These are phyloP conservation scores for Hylodesmum podocarpum DNA, from an alignment of 306 rosid genomes.

Conservation along the genomic window DNA sequence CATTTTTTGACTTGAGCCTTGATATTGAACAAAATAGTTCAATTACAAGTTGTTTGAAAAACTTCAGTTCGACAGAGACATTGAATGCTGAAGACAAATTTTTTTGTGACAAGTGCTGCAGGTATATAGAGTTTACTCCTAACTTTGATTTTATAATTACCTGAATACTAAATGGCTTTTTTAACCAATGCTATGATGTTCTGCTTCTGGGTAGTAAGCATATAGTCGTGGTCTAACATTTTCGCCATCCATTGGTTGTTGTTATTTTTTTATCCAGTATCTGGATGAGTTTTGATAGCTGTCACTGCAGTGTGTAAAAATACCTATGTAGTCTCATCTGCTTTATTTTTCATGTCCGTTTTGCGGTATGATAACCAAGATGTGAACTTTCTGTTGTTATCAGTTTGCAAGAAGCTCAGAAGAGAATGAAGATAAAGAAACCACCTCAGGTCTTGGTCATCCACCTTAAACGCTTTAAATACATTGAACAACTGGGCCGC, in stretches of 20 bases:
- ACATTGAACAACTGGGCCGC: slow-evolving; percentile 89
- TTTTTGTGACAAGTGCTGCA: slow-evolving; percentile 97
- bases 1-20: slow-evolving; percentile 91
- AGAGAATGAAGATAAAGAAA: slow-evolving; percentile 93
- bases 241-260: background rate
- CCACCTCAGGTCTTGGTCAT: slow-evolving; percentile 87
- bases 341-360: background rate
- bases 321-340: background rate
- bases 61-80: slow-evolving; percentile 96
- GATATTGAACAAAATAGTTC: slow-evolving; percentile 98
- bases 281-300: background rate
- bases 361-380: slow-evolving; percentile 9
- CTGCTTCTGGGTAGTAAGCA: background rate
- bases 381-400: slow-evolving; percentile 16
- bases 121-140: slow-evolving; percentile 45
- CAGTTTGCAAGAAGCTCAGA: slow-evolving; percentile 97
- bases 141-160: background rate
- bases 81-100: slow-evolving; percentile 97
- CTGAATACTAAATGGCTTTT: background rate
- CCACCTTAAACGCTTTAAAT: slow-evolving; percentile 90
- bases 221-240: slow-evolving; percentile 1
- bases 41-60: slow-evolving; percentile 96
- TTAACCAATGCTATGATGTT: background rate
- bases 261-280: background rate
- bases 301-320: background rate